Base-by-base conservation (phyloP, 2,329 filamentous ascomycete genomes). In the Botryotinia globosa region DNA sequence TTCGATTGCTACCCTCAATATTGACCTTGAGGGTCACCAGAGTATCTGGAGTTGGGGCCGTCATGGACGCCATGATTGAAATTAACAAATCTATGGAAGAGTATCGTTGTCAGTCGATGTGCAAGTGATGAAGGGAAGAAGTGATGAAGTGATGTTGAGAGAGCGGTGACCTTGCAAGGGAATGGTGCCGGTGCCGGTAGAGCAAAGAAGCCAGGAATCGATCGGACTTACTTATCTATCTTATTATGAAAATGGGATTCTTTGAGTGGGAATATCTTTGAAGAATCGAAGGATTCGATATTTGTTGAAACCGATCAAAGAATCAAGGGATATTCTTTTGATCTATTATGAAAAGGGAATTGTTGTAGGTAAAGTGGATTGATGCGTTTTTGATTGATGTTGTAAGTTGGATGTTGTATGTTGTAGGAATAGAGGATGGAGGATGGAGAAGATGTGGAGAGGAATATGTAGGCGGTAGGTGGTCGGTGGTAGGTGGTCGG, bases 1-100 rank as follows among this genome's bases (percentile, higher is more conserved):
- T 92, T 80, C 92, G 90, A 79, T 90, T 92, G 79, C 84, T 85
- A 74, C 93, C 93, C 80, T 94, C 89, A 80, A 92, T 89, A 79
- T 89, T 88, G 80, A 97, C 87, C 86, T 98, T 98, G 84, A 98
- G 85, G 77, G 92, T 94, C 83, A 98, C 92, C 76, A 89, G 85
- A 69, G 92, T 94, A 75, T 94, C 92, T 72, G 89, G 87, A 69
- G 80, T 80, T 12, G 79, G 77, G 39, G 79, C 71, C 20, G 76
- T 72, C 56, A 76, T 74, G 32, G 78, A 78, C 67, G 80, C 79
- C 80, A 81, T 81, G 74, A 75, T 75, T 75, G 74, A 71, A 29
- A 22, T 10, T 34, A 12, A 64, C 61, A 72, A 29, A 51, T 14
- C 59, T 72, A 42, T 59, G 39, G 51, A 39, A 25, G 25, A n/a